These are phyloP conservation scores for Coprinopsis sp. DNA, from an alignment of 768 basidiomycete species.

Conservation along the genomic window DNA sequence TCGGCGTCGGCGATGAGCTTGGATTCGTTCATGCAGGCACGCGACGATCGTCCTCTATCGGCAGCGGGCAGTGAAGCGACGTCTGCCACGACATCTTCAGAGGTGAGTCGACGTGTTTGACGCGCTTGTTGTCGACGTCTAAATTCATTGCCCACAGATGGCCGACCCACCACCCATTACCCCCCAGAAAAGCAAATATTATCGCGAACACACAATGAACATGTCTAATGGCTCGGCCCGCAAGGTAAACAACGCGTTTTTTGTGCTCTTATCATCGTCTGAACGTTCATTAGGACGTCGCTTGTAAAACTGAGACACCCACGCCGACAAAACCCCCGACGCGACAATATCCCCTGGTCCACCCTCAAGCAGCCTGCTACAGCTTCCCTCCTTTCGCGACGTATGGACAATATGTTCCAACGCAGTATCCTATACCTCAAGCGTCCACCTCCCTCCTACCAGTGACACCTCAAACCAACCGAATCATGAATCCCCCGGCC, in stretches of 20 bases:
- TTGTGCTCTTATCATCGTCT: constrained; percentile 16
- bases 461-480: constrained; percentile 46
- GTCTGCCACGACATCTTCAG: constrained; percentile 21
- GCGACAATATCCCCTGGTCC: constrained; percentile 21
- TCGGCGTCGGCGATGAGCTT: constrained; percentile 41
- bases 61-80: constrained; percentile 26
- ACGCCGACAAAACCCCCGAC: constrained; percentile 35
- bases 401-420: constrained; percentile 34
- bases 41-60: constrained; percentile 44
- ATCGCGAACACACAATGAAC: constrained; percentile 48
- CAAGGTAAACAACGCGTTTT: constrained; percentile 22
- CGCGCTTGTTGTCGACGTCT: constrained; percentile 19
- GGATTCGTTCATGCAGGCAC: constrained; percentile 49
- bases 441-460: constrained; percentile 35
- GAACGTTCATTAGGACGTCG: constrained; percentile 20
- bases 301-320: constrained; percentile 41
- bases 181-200: constrained; percentile 58
- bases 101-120: constrained; percentile 39
- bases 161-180: constrained; percentile 40
- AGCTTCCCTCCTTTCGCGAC: constrained; percentile 37
- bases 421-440: constrained; percentile 28
- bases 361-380: constrained; percentile 29
- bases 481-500: constrained; percentile 23
- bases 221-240: constrained; percentile 22
- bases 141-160: constrained; percentile 15